Evolutionary conservation across 2,329 filamentous ascomycete species (phyloP).

Genomic region (Talaromyces verruculosus): DNA sequence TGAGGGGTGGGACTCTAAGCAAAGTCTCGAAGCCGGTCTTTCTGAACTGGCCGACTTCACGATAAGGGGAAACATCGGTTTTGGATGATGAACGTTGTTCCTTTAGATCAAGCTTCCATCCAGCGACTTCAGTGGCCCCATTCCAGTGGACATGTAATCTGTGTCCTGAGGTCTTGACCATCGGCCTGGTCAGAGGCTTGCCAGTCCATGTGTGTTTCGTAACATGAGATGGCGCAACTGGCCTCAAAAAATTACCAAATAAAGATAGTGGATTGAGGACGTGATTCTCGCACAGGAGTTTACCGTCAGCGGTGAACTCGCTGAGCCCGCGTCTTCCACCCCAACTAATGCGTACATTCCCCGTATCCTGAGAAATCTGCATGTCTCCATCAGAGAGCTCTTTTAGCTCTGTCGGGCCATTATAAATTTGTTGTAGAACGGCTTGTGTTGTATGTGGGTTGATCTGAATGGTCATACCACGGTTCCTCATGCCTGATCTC

Average conservation of each 20-base stretch:
- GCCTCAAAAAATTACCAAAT: conserved; percentile 43
- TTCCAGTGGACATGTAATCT: conserved; percentile 49
- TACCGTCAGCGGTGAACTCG: conserved; percentile 53
- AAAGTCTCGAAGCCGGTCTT: conserved; percentile 37
- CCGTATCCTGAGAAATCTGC: conserved; percentile 42
- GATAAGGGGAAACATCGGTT: conserved; percentile 10
- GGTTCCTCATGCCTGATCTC: not conserved
- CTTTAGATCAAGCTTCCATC: conserved; percentile 30
- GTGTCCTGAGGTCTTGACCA: conserved; percentile 29
- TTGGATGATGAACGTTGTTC: conserved; percentile 18
- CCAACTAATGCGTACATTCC: conserved; percentile 52
- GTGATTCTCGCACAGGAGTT: conserved; percentile 50
- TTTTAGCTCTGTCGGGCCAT: not conserved
- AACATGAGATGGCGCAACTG: conserved; percentile 56
- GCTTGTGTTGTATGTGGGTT: not conserved
- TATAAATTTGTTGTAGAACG: conserved; percentile 1
- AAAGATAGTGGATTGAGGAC: not conserved
- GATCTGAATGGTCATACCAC: conserved; percentile 11
- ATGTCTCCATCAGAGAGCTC: conserved; percentile 35
- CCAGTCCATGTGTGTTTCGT: conserved; percentile 56
- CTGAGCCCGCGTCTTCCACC: conserved; percentile 52
- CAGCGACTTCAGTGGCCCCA: conserved; percentile 44
- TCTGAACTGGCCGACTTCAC: conserved; percentile 13
- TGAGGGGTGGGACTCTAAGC: conserved; percentile 24
- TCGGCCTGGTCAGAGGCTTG: conserved; percentile 41